Conservation (phyloP, 1,284 basidiomycete species). For the Vanrija sp. region DNA sequence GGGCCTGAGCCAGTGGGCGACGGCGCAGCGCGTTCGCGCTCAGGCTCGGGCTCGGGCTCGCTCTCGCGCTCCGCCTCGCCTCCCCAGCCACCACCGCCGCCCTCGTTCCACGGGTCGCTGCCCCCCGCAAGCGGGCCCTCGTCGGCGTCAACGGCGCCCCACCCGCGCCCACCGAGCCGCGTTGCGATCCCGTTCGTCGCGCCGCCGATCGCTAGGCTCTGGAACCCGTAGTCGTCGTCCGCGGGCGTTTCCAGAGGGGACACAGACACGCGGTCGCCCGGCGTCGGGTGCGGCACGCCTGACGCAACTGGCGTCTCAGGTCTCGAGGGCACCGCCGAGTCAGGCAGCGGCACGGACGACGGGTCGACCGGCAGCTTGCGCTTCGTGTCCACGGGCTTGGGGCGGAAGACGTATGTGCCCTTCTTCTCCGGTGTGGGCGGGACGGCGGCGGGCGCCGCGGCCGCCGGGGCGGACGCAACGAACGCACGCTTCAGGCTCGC, state of each 20-base stretch:
- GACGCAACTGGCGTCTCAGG: constrained; percentile 21
- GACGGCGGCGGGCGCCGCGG: background rate
- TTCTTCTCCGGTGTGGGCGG: constrained; percentile 12
- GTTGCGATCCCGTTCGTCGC: background rate
- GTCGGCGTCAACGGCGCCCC: constrained; percentile 24
- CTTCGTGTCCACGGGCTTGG: constrained; percentile 7
- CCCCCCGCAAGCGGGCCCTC: constrained; percentile 10
- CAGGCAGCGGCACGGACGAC: constrained; percentile 32
- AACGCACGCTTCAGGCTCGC: constrained; percentile 44
- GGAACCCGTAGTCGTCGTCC: constrained; percentile 35
- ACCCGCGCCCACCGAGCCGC: constrained; percentile 11
- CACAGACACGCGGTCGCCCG: constrained; percentile 35
- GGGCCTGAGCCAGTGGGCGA: background rate
- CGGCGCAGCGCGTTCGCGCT: background rate
- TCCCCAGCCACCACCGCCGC: constrained; percentile 6
- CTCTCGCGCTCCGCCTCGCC: no score
- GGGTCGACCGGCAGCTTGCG: constrained; percentile 1
- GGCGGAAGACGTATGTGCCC: constrained; percentile 30
- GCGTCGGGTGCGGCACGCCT: background rate
- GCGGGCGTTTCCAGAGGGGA: constrained; percentile 41
- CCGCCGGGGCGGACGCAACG: constrained; percentile 7
- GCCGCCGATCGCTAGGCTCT: constrained; percentile 34
- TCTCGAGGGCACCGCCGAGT: constrained; percentile 24
- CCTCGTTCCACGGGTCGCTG: constrained; percentile 6
- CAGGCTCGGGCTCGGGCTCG: background rate